Conservation (phyloP, 169 alveolate species). For the Cryptosporidium ubiquitum region DNA sequence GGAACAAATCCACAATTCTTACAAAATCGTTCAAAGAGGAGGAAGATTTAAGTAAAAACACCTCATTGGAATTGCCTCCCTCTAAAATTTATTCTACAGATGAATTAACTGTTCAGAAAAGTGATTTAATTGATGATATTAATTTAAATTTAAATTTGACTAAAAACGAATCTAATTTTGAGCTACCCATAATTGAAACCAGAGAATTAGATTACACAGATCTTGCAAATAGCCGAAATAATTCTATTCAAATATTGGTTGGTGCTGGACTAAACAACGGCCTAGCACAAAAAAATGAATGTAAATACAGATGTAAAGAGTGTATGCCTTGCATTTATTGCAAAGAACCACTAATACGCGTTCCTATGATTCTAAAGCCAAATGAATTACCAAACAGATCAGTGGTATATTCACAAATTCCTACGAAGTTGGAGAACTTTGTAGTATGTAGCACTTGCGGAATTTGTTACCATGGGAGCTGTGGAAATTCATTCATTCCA, state of each 20-base stretch:
- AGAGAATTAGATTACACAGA: background rate
- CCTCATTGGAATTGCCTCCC: background rate
- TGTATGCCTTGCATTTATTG: constrained; percentile 59
- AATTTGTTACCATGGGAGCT: constrained; percentile 55
- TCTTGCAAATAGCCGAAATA: background rate
- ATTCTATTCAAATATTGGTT: background rate
- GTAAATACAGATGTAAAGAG: constrained; percentile 20
- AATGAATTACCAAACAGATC: constrained; percentile 56
- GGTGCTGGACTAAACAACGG: background rate
- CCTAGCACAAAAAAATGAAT: background rate
- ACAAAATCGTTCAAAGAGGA: background rate
- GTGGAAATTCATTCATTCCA: constrained; percentile 51
- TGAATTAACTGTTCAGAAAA: background rate
- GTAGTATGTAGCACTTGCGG: constrained; percentile 50
- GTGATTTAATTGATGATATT: background rate
- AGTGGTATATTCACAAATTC: constrained; percentile 43
- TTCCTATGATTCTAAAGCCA: constrained; percentile 46
- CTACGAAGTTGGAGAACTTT: constrained; percentile 52
- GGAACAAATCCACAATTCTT: background rate
- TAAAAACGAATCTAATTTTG: background rate
- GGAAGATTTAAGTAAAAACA: background rate
- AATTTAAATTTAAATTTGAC: background rate
- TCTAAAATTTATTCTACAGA: background rate
- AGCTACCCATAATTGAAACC: background rate
- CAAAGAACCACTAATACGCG: constrained; percentile 12